Conservation (phyloP, 2,329 filamentous ascomycete genomes). For the Chaetomium olivaceum region DNA sequence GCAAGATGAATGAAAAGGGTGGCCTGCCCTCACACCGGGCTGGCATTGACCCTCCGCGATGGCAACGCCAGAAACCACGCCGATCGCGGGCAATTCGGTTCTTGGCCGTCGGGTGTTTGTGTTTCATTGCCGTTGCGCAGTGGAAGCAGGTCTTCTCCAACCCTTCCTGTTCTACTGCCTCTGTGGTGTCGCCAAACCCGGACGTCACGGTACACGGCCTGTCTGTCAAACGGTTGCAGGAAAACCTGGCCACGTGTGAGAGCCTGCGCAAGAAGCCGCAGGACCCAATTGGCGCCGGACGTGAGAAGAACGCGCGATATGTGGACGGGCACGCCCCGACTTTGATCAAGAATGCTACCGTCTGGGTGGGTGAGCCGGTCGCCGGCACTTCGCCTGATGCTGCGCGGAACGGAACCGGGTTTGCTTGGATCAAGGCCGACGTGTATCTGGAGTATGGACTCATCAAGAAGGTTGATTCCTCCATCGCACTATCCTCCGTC, state of each 20-base stretch:
- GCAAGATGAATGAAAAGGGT: constrained; percentile 42
- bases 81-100: constrained; percentile 48
- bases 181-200: constrained; percentile 17
- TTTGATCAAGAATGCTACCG: constrained; percentile 65
- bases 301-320: constrained; percentile 62
- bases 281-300: constrained; percentile 57
- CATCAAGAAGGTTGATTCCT: constrained; percentile 53
- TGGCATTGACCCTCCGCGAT: constrained; percentile 34
- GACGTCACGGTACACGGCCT: constrained; percentile 41
- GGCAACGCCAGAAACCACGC: constrained; percentile 40
- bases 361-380: constrained; percentile 65
- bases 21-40: constrained; percentile 49
- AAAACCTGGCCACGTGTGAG: constrained; percentile 57
- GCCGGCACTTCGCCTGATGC: constrained; percentile 54
- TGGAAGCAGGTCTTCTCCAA: constrained; percentile 42
- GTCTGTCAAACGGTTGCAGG: constrained; percentile 54
- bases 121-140: constrained; percentile 50
- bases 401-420: constrained; percentile 59
- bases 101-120: constrained; percentile 49
- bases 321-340: constrained; percentile 59
- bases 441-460: constrained; percentile 62
- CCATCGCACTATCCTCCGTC: constrained; percentile 47
- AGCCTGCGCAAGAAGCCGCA: constrained; percentile 55
- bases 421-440: constrained; percentile 60
- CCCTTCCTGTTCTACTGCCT: not conserved